Evolutionary conservation across 192 early-diverging fungal species (phyloP), one percentile per base, ranked within the genome.

Genomic region (Backusella tuberculispora): DNA sequence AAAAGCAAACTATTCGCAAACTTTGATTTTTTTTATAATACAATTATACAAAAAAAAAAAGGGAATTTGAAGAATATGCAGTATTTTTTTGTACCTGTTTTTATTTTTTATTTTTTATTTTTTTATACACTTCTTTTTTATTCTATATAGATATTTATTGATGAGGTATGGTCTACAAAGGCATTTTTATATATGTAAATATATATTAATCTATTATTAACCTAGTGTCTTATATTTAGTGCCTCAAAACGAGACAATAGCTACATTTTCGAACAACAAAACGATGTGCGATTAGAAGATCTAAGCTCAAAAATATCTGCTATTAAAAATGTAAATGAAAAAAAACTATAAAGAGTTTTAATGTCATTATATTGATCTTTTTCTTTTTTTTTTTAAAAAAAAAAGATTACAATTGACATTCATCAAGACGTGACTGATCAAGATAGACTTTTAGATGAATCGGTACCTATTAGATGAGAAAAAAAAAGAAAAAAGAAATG

Each of bases 221-320:
- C n/a, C n/a, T n/a, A n/a, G n/a, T n/a, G n/a, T n/a, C n/a, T n/a
- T n/a, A n/a, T n/a, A n/a, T 34, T 34, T 34, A 63, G 63, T 68
- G 41, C 66, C 3, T 65, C 24, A 7, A 47, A 45, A 9, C 67
- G 76, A 21, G 71, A 76, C 29, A 65, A 65, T 63, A 65, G 53
- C 8, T 76, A 63, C 46, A 44, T 81, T 24, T 85, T 78, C 72
- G 86, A 87, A 69, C 86, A 87, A 46, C 86, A 87, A 42, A 87
- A 87, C 63, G 86, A 87, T 70, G 69, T 82, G 5, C 78, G 86
- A 13, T 82, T 87, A 82, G 74, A 87, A 34, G 86, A 87, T 41
- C 78, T 87, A 10, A 83, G 81, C 42, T 81, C 80, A 44, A 87
- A 87, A 53, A 80, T 87, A 38, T 83, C 86, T 12, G 86, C 82